These are phyloP conservation scores for Cynara cardunculus DNA, from an alignment of 129 eudicot species.

Conservation along the genomic window DNA sequence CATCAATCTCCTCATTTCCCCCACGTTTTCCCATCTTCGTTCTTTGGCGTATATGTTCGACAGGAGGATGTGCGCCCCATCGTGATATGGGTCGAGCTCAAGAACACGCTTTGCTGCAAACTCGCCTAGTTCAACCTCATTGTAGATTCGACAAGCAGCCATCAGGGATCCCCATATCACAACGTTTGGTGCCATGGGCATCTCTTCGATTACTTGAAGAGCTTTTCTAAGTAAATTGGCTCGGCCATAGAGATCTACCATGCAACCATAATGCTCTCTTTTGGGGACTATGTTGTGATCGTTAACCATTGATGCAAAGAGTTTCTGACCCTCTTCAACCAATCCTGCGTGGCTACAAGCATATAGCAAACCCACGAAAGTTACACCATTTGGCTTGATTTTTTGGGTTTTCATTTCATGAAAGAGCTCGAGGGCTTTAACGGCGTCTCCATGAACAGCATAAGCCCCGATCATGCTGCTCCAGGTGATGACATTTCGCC, in stretches of 20 bases:
- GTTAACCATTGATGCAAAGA: constrained; percentile 53
- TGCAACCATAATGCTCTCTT: constrained; percentile 73
- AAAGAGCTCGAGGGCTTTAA: constrained; percentile 47
- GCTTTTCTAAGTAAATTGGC: constrained; percentile 68
- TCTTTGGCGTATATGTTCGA: constrained; percentile 72
- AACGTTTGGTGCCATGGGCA: constrained; percentile 73
- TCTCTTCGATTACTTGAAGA: constrained; percentile 49
- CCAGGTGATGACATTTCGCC: constrained; percentile 66
- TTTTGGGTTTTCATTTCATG: constrained; percentile 54
- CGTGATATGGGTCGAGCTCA: constrained; percentile 67
- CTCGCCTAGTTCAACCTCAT: constrained; percentile 71
- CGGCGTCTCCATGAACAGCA: constrained; percentile 70
- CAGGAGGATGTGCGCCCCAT: constrained; percentile 64
- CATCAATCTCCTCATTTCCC: constrained; percentile 53
- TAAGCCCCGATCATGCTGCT: constrained; percentile 64
- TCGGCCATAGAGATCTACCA: constrained; percentile 74
- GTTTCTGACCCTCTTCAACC: constrained; percentile 50
- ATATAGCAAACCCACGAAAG: constrained; percentile 66
- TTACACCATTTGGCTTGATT: constrained; percentile 57
- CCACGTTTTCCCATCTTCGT: constrained; percentile 55
- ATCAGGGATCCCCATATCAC: constrained; percentile 77
- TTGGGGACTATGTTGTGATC: constrained; percentile 59
- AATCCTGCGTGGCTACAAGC: constrained; percentile 86
- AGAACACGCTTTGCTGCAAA: constrained; percentile 76
- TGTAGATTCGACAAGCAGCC: constrained; percentile 61